Base-by-base conservation (phyloP, 169 alveolate species). In the Babesia sp. region DNA sequence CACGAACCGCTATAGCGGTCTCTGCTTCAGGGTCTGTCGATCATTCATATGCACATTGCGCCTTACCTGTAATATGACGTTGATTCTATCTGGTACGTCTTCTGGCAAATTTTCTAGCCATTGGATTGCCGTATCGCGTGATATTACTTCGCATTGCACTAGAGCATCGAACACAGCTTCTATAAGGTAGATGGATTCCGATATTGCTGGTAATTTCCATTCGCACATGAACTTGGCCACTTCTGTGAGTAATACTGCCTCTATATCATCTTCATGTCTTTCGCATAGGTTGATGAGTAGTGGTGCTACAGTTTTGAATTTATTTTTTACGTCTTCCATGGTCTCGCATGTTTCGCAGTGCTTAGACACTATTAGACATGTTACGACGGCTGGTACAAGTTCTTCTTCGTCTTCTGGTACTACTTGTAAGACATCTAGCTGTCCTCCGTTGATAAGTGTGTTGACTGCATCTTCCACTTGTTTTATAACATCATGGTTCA, bases 81-180 rank as follows among this genome's bases (percentile, higher is more conserved):
- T 61, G n/a, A 81, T 55, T 45, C 85, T 71, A 56, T 71, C 68
- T 28, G 89, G 89, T 22, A 73, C 63, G 33, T 81, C 89, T 34
- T 46, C 79, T 16, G 71, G 64, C 18, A 42, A 37, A 28, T 63
- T 42, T 26, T 81, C 85, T 22, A 81, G 42, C 89, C 89, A 81
- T 24, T 81, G 76, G 26, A 71, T 34, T 28, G 67, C 71, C 18
- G 34, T 64, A n/a, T 44, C 48, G 12, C 44, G 56, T 39, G 50
- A 54, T 34, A 81, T 59, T 2, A 72, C 59, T 37, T 69, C 69
- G 56, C 70, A 54, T 22, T 42, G 44, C 34, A 61, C 34, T 50
- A 81, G 80, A 26, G 89, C 71, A 36, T 81, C 84, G 45, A 81
- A 81, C 60, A 81, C 59, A 11, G 85, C 89, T 37, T 81, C 89